Evolutionary conservation across 129 eudicot species (phyloP).

Genomic region (Centaurea solstitialis): DNA sequence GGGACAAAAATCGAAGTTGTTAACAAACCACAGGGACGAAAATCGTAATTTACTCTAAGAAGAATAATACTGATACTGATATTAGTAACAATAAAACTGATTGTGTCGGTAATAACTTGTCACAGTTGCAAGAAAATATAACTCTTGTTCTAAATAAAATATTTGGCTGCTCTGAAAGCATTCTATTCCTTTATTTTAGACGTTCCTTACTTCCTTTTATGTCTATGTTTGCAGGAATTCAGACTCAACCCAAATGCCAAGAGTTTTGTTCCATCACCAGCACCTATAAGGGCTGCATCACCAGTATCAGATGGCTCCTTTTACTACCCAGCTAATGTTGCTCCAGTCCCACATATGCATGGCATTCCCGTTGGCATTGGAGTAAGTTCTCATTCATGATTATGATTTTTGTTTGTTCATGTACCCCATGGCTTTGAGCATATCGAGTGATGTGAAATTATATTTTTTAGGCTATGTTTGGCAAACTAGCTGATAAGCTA

Average conservation of each 20-base stretch:
- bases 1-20: too few relatives aligned
- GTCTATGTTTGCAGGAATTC: constrained; percentile 58
- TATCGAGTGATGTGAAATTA: not conserved
- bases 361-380: constrained; percentile 90
- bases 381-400: constrained; percentile 48
- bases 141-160: not conserved
- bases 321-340: constrained; percentile 68
- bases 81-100: not conserved
- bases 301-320: constrained; percentile 84
- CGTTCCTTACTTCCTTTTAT: not conserved
- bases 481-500: too few relatives aligned
- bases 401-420: not conserved
- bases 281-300: constrained; percentile 79
- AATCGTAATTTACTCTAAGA: too few relatives aligned
- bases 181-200: not conserved
- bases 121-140: constrained; percentile 1
- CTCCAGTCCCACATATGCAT: constrained; percentile 69
- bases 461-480: too few relatives aligned
- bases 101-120: constrained; percentile 18
- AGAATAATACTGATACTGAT: not conserved
- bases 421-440: not conserved
- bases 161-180: not conserved
- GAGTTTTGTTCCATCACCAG: constrained; percentile 73
- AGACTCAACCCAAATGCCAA: constrained; percentile 91
- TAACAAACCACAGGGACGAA: too few relatives aligned